A percentile compares a stretch with the other conserved stretches of the same genome.
Evolutionary conservation across 2,329 filamentous ascomycete genomes (phyloP).

Genomic region (Magnaporthiopsis rhizophila): DNA sequence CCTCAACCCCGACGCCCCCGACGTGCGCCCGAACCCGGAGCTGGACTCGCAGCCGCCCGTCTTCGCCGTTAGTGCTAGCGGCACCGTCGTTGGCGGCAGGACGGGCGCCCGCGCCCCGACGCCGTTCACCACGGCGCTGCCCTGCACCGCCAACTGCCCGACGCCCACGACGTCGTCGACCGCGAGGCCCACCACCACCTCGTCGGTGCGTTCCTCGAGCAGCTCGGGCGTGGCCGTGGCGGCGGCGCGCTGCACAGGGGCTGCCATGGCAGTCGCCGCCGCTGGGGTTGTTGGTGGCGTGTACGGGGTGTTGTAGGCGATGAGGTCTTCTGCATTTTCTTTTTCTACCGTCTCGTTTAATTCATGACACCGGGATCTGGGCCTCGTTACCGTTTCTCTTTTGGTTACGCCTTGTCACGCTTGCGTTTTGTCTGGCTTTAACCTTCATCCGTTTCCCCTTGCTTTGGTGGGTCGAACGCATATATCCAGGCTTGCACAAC

Average conservation of each 20-base stretch:
- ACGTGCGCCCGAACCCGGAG: slow-evolving; percentile 28
- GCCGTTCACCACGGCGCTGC: slow-evolving; percentile 33
- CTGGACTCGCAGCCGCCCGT: slow-evolving; percentile 27
- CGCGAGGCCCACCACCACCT: slow-evolving; percentile 2
- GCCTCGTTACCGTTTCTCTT: too few relatives aligned
- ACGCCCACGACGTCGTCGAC: slow-evolving; percentile 19
- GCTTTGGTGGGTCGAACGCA: background rate
- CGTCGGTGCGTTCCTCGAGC: background rate
- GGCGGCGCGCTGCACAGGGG: background rate
- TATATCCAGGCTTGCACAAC: background rate
- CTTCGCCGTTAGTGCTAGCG: slow-evolving; percentile 14
- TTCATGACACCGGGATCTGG: too few relatives aligned
- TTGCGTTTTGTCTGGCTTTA: background rate
- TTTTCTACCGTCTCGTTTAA: too few relatives aligned
- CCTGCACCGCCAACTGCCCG: slow-evolving; percentile 32
- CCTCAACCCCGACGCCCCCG: slow-evolving; percentile 33
- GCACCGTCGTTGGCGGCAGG: slow-evolving; percentile 6
- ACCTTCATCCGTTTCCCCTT: background rate
- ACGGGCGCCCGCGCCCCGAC: slow-evolving; percentile 9
- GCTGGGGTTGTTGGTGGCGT: background rate
- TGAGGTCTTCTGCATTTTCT: background rate
- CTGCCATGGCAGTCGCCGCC: background rate
- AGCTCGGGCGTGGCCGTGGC: slow-evolving; percentile 2
- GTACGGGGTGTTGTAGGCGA: background rate
- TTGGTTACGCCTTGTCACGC: too few relatives aligned